A percentile compares a stretch with the other conserved stretches of the same genome.
Evolutionary conservation across 2,329 filamentous ascomycete species (phyloP).

Genomic region (Apiospora pterosperma): DNA sequence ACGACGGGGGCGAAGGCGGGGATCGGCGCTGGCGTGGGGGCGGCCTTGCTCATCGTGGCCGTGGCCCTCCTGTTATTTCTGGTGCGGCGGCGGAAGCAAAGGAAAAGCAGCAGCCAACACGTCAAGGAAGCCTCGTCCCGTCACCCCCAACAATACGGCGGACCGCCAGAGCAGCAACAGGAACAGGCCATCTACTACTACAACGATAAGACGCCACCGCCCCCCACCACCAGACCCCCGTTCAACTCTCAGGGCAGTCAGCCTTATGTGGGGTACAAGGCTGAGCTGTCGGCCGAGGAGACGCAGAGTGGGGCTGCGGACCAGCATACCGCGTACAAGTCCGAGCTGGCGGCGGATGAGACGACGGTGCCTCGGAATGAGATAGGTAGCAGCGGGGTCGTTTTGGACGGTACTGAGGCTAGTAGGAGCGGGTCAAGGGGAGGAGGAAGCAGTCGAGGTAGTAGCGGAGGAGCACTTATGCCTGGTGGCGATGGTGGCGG

Average conservation of each 20-base stretch:
- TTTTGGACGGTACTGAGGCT: neutral
- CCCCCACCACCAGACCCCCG: neutral
- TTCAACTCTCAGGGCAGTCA: neutral
- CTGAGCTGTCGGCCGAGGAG: neutral
- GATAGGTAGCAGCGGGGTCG: neutral
- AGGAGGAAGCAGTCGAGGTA: neutral
- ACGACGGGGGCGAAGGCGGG: constrained; percentile 9
- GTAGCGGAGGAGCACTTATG: neutral
- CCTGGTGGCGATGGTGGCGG: neutral
- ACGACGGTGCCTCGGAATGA: neutral
- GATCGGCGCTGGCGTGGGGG: constrained; percentile 8
- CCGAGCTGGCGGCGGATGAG: constrained; percentile 9
- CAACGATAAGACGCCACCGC: neutral
- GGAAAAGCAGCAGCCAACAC: neutral
- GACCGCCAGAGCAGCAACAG: neutral
- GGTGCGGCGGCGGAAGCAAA: constrained; percentile 3
- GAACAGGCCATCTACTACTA: neutral
- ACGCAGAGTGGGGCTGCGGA: neutral
- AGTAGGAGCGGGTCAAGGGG: neutral
- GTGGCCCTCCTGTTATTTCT: neutral
- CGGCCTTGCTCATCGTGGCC: constrained; percentile 2
- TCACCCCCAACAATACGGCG: neutral
- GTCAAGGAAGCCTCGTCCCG: neutral
- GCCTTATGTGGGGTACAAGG: neutral
- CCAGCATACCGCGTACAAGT: neutral